Percentiles rank a stretch among this genome's conserved stretches.
phyloP scores from a whole-genome alignment of 179 eudicot genomes.

The Silene coronaria region DNA sequence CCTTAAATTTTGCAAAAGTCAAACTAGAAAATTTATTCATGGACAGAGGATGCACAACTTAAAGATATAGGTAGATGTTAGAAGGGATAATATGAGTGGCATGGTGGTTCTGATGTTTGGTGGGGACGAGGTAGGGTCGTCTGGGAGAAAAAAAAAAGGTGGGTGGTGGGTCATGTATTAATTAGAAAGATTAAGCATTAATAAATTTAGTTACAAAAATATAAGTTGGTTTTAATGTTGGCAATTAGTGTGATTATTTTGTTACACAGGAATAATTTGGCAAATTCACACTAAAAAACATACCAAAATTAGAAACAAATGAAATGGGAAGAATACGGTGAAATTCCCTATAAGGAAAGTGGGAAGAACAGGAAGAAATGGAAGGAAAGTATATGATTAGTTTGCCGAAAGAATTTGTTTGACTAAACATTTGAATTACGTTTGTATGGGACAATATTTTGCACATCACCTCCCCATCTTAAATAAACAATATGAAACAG shows the following conservation, averaged over 20 bases:
- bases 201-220: no score
- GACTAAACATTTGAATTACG: neutral
- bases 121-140: no score
- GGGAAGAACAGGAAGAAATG: no score
- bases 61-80: neutral
- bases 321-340: no score
- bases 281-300: no score
- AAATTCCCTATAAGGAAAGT: no score
- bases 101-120: neutral
- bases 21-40: neutral
- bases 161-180: no score
- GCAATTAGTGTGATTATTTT: no score
- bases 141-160: no score
- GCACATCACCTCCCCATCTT: slow-evolving; percentile 3
- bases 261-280: no score
- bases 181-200: no score
- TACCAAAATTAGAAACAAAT: no score
- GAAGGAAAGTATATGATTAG: neutral
- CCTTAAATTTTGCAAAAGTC: neutral
- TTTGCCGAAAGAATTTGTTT: neutral
- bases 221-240: neutral
- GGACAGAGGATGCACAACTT: neutral
- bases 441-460: neutral
- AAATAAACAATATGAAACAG: slow-evolving; percentile 1
- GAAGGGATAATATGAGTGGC: neutral